Conservation (phyloP, 2,329 filamentous ascomycete genomes). For the Botryotinia convoluta region DNA sequence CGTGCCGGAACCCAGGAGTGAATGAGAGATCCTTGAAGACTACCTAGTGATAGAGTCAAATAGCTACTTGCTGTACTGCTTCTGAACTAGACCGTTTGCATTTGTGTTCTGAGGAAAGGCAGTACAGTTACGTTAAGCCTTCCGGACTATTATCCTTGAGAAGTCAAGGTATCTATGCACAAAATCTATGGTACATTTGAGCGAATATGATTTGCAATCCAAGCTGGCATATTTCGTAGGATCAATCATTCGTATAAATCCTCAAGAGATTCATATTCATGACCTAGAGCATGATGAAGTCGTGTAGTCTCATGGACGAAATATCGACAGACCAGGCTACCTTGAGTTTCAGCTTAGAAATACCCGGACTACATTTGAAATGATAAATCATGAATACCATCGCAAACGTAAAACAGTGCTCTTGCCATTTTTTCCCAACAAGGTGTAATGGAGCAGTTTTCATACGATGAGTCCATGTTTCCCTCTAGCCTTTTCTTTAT, state of each 20-base stretch:
- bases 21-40: not conserved
- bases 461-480: not conserved
- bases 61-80: not conserved
- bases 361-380: not conserved
- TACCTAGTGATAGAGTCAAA: not conserved
- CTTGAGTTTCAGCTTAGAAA: not conserved
- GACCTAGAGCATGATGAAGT: not conserved
- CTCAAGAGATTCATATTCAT: not conserved
- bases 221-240: not conserved
- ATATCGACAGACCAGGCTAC: not conserved
- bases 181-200: not conserved
- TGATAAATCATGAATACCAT: not conserved
- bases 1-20: not conserved
- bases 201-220: not conserved
- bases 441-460: not conserved
- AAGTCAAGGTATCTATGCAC: not conserved
- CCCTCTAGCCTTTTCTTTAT: not conserved
- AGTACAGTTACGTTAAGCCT: not conserved
- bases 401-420: not conserved
- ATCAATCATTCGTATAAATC: not conserved
- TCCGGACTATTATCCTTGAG: too few species aligned
- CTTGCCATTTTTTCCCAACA: too few species aligned
- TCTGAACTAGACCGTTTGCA: not conserved
- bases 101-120: not conserved
- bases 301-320: not conserved